Evolutionary conservation across 176 grass and related monocot species (phyloP), one percentile per base, ranked within the genome.

Genomic region (Phyllostachys edulis): DNA sequence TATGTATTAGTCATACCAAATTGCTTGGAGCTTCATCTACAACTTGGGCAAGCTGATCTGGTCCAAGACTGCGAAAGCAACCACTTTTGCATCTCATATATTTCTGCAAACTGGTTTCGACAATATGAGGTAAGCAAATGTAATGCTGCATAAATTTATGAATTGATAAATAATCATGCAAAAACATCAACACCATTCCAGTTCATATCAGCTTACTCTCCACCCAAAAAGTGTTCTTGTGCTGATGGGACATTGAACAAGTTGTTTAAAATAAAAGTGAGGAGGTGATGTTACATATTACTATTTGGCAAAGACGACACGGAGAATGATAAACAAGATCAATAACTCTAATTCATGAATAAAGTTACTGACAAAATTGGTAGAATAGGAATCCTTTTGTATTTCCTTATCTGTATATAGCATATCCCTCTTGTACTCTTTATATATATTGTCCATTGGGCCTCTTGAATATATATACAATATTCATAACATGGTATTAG

Each of bases 1-100:
- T 73, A 67, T 80, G 17, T 51, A 56, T 24, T 55, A 27, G 20
- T 54, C 66, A 21, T 96, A 99, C 96, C 96, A 87, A 86, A 84
- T 80, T 87, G 60, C 71, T 78, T 42, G 93, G 96, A 81, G 91
- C 96, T 89, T 96, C 91, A 63, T 99, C 96, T 40, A 56, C 52
- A 21, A 56, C 52, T 56, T 56, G 17, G 18, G 52, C 45, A 47
- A 12, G 45, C 12, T 47, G 45, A 47, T 47, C 45, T 4, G 45
- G 45, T 47, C 45, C 45, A 47, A 47, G 12, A 47, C 45, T 21
- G 52, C 12, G 45, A 47, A 47, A 47, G 45, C 45, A 47, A 14
- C 45, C 45, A 73, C 86, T 90, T 84, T 90, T 99, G 81, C 93
- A 96, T 86, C 91, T 94, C 93, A 94, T 92, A 81, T 99, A 96